Evolutionary conservation across 495 filamentous ascomycete species (phyloP).

Genomic region (Aspergillus carlsbadensis): DNA sequence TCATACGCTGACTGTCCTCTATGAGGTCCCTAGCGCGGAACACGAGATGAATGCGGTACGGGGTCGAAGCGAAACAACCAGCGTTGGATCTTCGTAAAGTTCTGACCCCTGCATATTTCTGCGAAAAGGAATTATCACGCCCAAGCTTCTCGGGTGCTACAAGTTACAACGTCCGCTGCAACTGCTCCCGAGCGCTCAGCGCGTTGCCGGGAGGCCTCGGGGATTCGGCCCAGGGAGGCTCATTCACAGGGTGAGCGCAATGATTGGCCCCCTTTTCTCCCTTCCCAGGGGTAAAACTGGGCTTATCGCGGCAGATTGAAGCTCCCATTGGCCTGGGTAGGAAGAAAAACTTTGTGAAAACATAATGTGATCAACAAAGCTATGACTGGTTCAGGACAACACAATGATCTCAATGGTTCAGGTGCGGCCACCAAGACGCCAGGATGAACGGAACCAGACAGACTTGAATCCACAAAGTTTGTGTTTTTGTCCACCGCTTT

Average conservation of each 20-base stretch:
- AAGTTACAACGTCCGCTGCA: too few species aligned
- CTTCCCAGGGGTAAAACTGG: conserved; percentile 1
- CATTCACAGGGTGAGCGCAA: neutral
- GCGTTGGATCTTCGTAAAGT: too few species aligned
- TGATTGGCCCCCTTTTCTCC: conserved; percentile 18
- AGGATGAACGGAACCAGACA: neutral
- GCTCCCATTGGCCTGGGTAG: neutral
- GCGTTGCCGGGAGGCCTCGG: too few species aligned
- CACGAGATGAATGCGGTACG: too few species aligned
- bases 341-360: neutral
- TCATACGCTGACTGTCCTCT: too few species aligned
- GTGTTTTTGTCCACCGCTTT: neutral
- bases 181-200: too few species aligned
- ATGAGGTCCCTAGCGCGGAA: too few species aligned
- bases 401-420: neutral
- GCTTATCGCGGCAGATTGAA: neutral
- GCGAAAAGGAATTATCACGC: too few species aligned
- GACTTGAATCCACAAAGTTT: neutral
- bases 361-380: conserved; percentile 5
- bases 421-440: neutral
- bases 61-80: too few species aligned
- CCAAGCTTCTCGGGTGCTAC: too few species aligned
- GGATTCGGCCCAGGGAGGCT: neutral
- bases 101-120: too few species aligned
- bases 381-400: neutral